Evolutionary conservation across 495 filamentous ascomycete species (phyloP), one percentile per base, ranked within the genome.

Genomic region (Hyaloscypha hepaticicola): DNA sequence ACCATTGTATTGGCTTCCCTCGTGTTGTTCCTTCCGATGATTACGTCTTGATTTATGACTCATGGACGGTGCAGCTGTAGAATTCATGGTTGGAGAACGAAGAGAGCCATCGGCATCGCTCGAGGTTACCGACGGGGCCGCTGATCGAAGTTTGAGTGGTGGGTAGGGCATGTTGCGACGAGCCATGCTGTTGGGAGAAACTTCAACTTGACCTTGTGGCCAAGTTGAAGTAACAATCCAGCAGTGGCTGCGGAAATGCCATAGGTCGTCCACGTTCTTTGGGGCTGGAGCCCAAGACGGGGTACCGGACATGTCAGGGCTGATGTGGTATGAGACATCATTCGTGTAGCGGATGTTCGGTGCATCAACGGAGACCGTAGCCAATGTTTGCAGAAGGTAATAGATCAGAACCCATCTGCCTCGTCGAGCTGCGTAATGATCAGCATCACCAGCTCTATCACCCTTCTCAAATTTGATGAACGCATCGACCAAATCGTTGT

Each of bases 391-490:
- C 22, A 93, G 75, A 16, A 88, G 77, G 33, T 85, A 83, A 72
- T 93, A 93, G 41, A 92, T 81, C 14, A 92, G 74, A 3, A 90
- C 76, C 90, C 90, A 93, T 57, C 90, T 85, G 38, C 87, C 86
- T 31, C 83, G 82, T 2, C 87, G 85, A 26, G 87, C 86, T 19
- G 78, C 80, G 53, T 77, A 81, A 3, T 85, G 87, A 61, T 86
- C 79, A 26, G 84, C 71, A 34, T 77, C 75, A 27, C 74, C 72
- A 12, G 82, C 67, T 26, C 70, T 72, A 64, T 88, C 83, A 0
- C 74, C 66, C 68, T 88, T 88, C 61, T 91, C 88, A 68, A 88
- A 88, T 59, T 80, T 81, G 58, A 80, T 76, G 68, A 88, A 89
- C 29, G 78, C 79, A 29, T 90, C 86, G 58, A 90, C 83, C 4